Conservation (phyloP, 805 yeast species). For the Tetrapisispora fleetii region DNA sequence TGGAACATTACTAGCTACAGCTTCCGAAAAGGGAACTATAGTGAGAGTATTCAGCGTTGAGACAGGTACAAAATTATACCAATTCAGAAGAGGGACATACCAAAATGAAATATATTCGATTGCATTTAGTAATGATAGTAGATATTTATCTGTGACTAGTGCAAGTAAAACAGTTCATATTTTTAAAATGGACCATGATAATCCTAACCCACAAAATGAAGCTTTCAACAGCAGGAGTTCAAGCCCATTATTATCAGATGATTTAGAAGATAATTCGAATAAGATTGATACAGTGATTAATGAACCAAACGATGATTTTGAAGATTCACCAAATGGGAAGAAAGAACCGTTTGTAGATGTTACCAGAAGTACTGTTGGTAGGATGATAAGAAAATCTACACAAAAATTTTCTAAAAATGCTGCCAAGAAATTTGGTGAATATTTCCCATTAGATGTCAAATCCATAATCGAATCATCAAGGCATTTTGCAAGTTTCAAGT, state of each 20-base stretch:
- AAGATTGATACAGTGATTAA: background rate
- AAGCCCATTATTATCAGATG: background rate
- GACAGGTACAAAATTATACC: conserved; percentile 55
- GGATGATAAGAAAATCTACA: conserved; percentile 68
- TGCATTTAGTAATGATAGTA: conserved; percentile 61
- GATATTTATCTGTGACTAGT: conserved; percentile 70
- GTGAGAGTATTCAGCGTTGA: conserved; percentile 55
- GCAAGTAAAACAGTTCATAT: conserved; percentile 90
- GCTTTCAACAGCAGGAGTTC: background rate
- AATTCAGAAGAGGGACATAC: conserved; percentile 71
- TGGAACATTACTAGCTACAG: conserved; percentile 60
- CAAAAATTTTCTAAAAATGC: conserved; percentile 70
- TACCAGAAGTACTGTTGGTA: conserved; percentile 60
- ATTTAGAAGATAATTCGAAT: background rate
- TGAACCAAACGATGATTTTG: background rate
- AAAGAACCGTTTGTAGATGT: conserved; percentile 53
- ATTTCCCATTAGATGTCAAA: conserved; percentile 63
- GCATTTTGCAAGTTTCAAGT: conserved; percentile 81
- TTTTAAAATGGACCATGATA: conserved; percentile 42
- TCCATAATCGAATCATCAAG: conserved; percentile 83
- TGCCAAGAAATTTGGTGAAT: conserved; percentile 84
- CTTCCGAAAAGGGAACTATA: conserved; percentile 71
- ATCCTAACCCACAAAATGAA: background rate
- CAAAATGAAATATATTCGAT: conserved; percentile 72
- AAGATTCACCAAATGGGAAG: background rate